Evolutionary conservation across 2,329 filamentous ascomycete genomes (phyloP).

Genomic region (Chlorencoelia australis): DNA sequence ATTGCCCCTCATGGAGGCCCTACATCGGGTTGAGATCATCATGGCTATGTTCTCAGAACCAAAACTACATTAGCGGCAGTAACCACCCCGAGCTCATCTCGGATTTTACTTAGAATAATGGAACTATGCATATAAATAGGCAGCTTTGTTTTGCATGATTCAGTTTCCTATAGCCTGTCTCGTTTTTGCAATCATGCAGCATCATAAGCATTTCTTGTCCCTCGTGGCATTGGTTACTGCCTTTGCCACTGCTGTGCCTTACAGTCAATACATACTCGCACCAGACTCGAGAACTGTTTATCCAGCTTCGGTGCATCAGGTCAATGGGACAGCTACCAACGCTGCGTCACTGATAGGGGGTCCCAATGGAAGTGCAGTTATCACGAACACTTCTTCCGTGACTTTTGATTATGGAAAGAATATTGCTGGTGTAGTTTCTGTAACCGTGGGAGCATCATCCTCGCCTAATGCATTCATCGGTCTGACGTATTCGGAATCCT

Average conservation of each 20-base stretch:
- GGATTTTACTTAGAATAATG: too few relatives aligned
- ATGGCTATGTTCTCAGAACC: too few relatives aligned
- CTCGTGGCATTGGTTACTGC: not conserved
- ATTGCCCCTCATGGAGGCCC: too few relatives aligned
- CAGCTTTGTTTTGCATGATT: too few relatives aligned
- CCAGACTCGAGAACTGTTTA: slow-evolving; percentile 22
- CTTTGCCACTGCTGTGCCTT: slow-evolving; percentile 16
- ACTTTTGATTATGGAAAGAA: slow-evolving; percentile 32
- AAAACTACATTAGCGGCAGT: too few relatives aligned
- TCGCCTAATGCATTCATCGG: slow-evolving; percentile 27
- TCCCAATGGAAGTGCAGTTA: slow-evolving; percentile 8
- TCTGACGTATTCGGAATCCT: slow-evolving; percentile 31
- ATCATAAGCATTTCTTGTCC: too few relatives aligned
- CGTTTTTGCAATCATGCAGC: too few relatives aligned
- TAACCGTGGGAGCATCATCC: slow-evolving; percentile 24
- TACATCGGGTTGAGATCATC: too few relatives aligned
- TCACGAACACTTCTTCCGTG: slow-evolving; percentile 25
- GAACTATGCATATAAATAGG: too few relatives aligned
- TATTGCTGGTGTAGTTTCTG: slow-evolving; percentile 30
- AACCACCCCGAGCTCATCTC: too few relatives aligned
- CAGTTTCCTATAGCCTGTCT: too few relatives aligned
- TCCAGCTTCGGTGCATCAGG: slow-evolving; percentile 21
- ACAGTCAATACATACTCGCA: slow-evolving; percentile 28
- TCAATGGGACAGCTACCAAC: slow-evolving; percentile 25
- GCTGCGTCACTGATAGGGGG: slow-evolving; percentile 11